Percentiles rank a stretch among this genome's conserved stretches.
Conservation (phyloP, 148 eudicot genomes). For the Agrostemma githago region DNA sequence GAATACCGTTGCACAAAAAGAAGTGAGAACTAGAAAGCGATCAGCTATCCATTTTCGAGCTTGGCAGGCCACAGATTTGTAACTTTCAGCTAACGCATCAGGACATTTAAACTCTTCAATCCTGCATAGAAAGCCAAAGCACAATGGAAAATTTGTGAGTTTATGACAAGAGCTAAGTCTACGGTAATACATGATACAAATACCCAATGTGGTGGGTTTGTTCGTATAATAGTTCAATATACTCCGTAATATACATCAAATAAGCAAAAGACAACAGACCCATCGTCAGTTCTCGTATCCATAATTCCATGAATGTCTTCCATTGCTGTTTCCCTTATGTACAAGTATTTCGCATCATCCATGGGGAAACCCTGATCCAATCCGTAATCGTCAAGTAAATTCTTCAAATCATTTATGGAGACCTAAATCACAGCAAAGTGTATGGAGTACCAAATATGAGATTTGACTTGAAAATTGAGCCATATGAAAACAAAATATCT, state of each 20-base stretch:
- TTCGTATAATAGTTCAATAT: not conserved
- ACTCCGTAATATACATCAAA: not conserved
- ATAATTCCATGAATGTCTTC: conserved; percentile 36
- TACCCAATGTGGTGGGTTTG: not conserved
- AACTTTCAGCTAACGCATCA: conserved; percentile 48
- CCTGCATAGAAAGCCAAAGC: conserved; percentile 37
- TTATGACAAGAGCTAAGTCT: not conserved
- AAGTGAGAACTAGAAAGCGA: conserved; percentile 45
- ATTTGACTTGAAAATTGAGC: not conserved
- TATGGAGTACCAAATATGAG: not conserved
- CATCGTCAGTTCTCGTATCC: conserved; percentile 50
- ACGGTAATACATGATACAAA: not conserved
- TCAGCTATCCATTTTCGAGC: conserved; percentile 56
- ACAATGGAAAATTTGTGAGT: not conserved
- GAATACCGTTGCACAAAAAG: conserved; percentile 67
- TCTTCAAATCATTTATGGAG: conserved; percentile 48
- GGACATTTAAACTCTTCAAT: conserved; percentile 75
- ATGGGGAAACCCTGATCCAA: conserved; percentile 31
- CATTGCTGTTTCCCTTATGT: conserved; percentile 57
- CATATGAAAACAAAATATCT: not conserved
- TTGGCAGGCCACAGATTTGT: conserved; percentile 54
- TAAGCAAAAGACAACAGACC: conserved; percentile 39
- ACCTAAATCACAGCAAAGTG: conserved; percentile 31
- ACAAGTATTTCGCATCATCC: conserved; percentile 33
- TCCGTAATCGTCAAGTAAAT: conserved; percentile 36